These are phyloP conservation scores for Ophiostoma piceae DNA, from an alignment of 2,329 filamentous ascomycete genomes.

Conservation along the genomic window DNA sequence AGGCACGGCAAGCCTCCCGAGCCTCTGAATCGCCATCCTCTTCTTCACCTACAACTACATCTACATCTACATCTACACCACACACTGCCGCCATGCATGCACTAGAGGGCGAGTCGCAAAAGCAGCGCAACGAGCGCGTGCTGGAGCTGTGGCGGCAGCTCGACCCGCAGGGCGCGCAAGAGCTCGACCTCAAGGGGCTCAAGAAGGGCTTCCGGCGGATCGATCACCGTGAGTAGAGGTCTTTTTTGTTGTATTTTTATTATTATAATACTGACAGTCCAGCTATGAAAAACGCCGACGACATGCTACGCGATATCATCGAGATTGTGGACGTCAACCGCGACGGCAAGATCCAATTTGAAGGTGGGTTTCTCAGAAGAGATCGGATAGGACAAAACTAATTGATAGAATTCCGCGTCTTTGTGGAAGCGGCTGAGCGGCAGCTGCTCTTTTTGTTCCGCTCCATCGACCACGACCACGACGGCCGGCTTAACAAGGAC, in stretches of 20 bases:
- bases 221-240: slow-evolving; percentile 69
- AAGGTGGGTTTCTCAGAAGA: slow-evolving; percentile 53
- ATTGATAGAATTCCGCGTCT: slow-evolving; percentile 74
- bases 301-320: slow-evolving; percentile 75
- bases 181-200: slow-evolving; percentile 77
- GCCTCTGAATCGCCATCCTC: neutral
- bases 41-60: neutral
- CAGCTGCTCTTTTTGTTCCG: slow-evolving; percentile 78
- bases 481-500: slow-evolving; percentile 80
- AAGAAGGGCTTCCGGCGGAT: slow-evolving; percentile 81
- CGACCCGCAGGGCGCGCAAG: slow-evolving; percentile 68
- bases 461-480: slow-evolving; percentile 77
- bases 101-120: slow-evolving; percentile 53
- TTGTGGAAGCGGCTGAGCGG: slow-evolving; percentile 80
- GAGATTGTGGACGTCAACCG: slow-evolving; percentile 74
- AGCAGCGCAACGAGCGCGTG: slow-evolving; percentile 73
- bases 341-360: slow-evolving; percentile 85
- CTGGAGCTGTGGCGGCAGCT: slow-evolving; percentile 79
- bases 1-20: neutral
- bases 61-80: neutral
- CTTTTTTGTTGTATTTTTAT: neutral
- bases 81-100: neutral
- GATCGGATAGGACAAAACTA: neutral
- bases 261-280: slow-evolving; percentile 14
- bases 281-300: slow-evolving; percentile 85